Percentiles rank a stretch among this genome's conserved stretches.
phyloP scores from a whole-genome alignment of 176 grass and related monocot genomes.

The Hordeum marinum region DNA sequence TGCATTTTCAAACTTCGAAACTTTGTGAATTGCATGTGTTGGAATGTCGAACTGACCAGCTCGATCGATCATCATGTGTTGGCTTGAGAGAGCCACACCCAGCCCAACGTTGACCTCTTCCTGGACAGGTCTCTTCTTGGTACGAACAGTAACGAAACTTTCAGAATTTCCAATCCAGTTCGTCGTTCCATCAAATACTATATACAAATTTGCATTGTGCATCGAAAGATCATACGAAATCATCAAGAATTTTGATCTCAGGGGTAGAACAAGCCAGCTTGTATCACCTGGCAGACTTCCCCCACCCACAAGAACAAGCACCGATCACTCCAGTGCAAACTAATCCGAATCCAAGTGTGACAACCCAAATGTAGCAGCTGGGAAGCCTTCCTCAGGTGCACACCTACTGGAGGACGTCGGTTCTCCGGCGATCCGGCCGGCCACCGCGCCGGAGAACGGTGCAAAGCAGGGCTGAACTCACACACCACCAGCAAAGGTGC shows the following conservation, averaged over 20 bases:
- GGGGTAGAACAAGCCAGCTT: not conserved
- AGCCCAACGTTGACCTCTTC: slow-evolving; percentile 35
- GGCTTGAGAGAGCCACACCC: not conserved
- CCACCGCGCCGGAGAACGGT: not conserved
- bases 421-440: slow-evolving; percentile 26
- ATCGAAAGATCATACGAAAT: not conserved
- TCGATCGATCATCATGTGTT: not conserved
- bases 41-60: not conserved
- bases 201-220: not conserved
- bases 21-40: not conserved
- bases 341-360: fast-evolving
- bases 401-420: not conserved
- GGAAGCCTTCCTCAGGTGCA: not conserved
- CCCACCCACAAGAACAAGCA: not conserved
- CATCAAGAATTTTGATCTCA: not conserved
- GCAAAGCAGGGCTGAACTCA: not conserved
- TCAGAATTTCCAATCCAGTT: not conserved
- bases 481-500: not conserved
- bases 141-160: not conserved
- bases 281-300: not conserved
- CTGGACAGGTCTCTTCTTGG: not conserved
- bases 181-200: not conserved
- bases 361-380: slow-evolving; percentile 25
- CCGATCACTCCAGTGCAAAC: not conserved
- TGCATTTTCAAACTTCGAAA: not conserved